Base-by-base conservation (phyloP, 331 rosid genomes). In the Pyrus hybrid region DNA sequence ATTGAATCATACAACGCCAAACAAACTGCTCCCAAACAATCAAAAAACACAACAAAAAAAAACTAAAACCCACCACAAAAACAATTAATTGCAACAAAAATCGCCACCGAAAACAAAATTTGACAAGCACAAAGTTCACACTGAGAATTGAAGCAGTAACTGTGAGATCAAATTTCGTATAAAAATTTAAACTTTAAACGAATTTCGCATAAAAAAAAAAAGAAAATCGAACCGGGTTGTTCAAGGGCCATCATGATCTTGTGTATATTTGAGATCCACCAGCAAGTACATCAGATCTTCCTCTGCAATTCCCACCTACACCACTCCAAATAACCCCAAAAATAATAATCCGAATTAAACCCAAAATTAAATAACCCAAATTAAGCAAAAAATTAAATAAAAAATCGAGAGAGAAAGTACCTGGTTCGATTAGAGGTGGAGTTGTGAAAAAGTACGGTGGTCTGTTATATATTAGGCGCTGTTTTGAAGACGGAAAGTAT, bases 211-310 rank as follows among this genome's bases (percentile, higher is more conserved):
- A 22, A 23, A 57, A 32, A 18, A 49, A 35, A 76, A 26, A 18
- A 0, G 1, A 82, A 45, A 69, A n/a, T 18, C 75, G 72, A 66
- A 93, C 98, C 96, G 79, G 87, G 79, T 57, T 80, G 87, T 85
- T 93, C 95, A 93, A 86, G 96, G 87, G 94, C 90, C 98, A 85
- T 93, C 91, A 84, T 87, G 96, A 85, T 90, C 91, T 75, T 76
- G 80, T 69, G 87, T 85, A 77, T 73, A 91, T 80, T 76, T 75
- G 76, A 88, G 94, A 93, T 93, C 95, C 87, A 75, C 98, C 80
- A 81, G 88, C 85, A 82, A 79, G 90, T 83, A 87, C 98, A 93
- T 89, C 85, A 90, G 93, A 87, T 90, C 94, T 88, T 87, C 85
- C 85, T 53, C 77, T 12, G 72, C 79, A 65, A 82, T 80, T 80